A percentile compares a stretch with the other conserved stretches of the same genome.
Evolutionary conservation across 2,329 filamentous ascomycete species (phyloP).

Genomic region (Coniochaeta ligniaria): DNA sequence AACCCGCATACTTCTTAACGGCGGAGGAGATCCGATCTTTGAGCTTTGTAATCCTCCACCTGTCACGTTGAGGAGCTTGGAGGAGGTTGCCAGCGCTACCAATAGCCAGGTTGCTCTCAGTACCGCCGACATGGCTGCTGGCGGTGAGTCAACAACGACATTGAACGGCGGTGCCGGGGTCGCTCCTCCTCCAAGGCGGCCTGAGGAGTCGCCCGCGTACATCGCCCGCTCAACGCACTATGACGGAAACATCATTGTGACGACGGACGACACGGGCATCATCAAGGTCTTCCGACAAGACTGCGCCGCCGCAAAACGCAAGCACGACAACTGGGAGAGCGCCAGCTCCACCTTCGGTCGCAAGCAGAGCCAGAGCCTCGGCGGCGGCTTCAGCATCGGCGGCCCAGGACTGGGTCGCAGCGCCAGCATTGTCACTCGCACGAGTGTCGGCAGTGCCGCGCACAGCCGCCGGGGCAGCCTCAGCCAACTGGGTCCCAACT

Average conservation of each 20-base stretch:
- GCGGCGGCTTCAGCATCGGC: constrained; percentile 44
- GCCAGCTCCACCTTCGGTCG: constrained; percentile 64
- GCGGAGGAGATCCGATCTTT: constrained; percentile 87
- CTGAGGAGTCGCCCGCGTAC: constrained; percentile 70
- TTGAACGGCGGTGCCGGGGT: constrained; percentile 1
- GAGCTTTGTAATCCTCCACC: constrained; percentile 94
- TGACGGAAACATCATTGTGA: constrained; percentile 85
- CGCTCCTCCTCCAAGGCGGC: constrained; percentile 26
- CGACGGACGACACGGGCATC: constrained; percentile 76
- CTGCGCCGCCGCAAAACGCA: constrained; percentile 75
- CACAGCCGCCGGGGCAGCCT: constrained; percentile 50
- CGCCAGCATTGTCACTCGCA: constrained; percentile 47
- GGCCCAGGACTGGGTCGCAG: constrained; percentile 49
- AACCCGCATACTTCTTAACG: constrained; percentile 69
- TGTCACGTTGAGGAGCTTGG: constrained; percentile 69
- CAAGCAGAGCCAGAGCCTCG: constrained; percentile 51
- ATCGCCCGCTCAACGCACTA: constrained; percentile 67
- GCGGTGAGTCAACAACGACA: constrained; percentile 9
- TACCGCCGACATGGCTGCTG: constrained; percentile 21
- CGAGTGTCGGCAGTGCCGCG: constrained; percentile 31
- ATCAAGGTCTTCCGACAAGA: constrained; percentile 97
- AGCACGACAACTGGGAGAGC: constrained; percentile 70
- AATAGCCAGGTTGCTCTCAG: constrained; percentile 32
- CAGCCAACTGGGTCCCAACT: constrained; percentile 22
- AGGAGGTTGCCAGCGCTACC: constrained; percentile 41